Evolutionary conservation across 805 yeast genomes (phyloP).

Genomic region (Kuraishia capsulata): DNA sequence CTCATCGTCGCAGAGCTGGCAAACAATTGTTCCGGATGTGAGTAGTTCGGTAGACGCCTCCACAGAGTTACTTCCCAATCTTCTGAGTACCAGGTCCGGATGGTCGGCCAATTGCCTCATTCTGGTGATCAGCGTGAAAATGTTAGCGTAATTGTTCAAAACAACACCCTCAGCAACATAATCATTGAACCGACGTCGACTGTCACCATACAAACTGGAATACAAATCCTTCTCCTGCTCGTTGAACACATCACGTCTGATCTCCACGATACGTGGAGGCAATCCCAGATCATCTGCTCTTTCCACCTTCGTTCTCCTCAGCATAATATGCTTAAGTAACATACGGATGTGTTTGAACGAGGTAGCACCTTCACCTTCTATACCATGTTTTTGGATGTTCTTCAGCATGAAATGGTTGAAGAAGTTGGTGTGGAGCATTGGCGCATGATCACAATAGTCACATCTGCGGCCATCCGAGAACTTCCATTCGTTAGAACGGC

Average conservation of each 20-base stretch:
- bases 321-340: conserved; percentile 72
- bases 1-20: conserved; percentile 94
- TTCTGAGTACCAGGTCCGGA: conserved; percentile 86
- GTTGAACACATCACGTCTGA: conserved; percentile 80
- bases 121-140: conserved; percentile 89
- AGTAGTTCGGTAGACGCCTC: conserved; percentile 25
- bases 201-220: conserved; percentile 77
- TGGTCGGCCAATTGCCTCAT: conserved; percentile 99
- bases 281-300: conserved; percentile 96
- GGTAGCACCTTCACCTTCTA: conserved; percentile 69
- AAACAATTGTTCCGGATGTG: conserved; percentile 52
- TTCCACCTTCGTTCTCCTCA: conserved; percentile 91
- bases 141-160: conserved; percentile 91
- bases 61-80: conserved; percentile 36
- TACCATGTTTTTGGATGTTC: conserved; percentile 81
- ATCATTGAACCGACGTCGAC: conserved; percentile 79
- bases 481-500: conserved; percentile 75
- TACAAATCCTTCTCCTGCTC: conserved; percentile 94
- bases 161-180: conserved; percentile 96
- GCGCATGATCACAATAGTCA: conserved; percentile 80
- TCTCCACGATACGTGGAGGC: conserved; percentile 91
- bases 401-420: conserved; percentile 94
- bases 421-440: conserved; percentile 91
- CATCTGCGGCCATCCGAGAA: conserved; percentile 80
- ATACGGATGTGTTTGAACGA: conserved; percentile 73